Evolutionary conservation across 169 alveolate genomes (phyloP).

Genomic region (Plasmodium inui): DNA sequence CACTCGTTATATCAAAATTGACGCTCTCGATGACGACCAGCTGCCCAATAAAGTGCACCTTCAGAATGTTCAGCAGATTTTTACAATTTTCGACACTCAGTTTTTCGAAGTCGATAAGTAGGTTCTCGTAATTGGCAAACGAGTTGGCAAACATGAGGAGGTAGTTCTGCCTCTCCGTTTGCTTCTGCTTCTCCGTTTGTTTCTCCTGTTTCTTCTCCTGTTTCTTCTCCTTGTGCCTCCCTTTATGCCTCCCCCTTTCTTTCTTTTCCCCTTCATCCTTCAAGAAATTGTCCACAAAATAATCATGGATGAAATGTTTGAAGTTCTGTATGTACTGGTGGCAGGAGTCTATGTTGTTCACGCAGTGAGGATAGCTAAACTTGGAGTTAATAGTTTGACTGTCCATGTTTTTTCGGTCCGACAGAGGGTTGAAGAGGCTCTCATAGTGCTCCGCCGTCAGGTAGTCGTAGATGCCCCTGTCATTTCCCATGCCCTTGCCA

Average conservation of each 20-base stretch:
- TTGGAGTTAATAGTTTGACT: conserved; percentile 48
- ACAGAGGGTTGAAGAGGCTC: conserved; percentile 42
- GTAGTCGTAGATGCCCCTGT: conserved; percentile 18
- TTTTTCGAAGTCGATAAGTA: conserved; percentile 56
- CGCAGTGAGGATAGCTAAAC: conserved; percentile 60
- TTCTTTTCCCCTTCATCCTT: conserved; percentile 7
- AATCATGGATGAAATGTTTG: conserved; percentile 20
- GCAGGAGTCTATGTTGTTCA: conserved; percentile 71
- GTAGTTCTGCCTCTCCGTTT: conserved; percentile 32
- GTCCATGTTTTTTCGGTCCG: not conserved
- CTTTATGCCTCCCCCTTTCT: too few species aligned
- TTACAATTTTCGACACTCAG: conserved; percentile 55
- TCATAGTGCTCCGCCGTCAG: conserved; percentile 11
- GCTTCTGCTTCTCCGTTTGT: not conserved
- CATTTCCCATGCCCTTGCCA: not conserved
- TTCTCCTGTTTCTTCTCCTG: not conserved
- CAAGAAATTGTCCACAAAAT: conserved; percentile 38
- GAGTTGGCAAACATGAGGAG: conserved; percentile 61
- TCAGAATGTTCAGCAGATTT: conserved; percentile 38
- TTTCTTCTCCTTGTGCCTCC: not conserved
- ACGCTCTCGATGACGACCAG: conserved; percentile 48
- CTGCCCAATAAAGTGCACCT: conserved; percentile 56
- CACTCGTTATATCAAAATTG: conserved; percentile 57
- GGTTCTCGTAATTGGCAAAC: conserved; percentile 47
- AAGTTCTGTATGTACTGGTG: conserved; percentile 61